Conservation (phyloP, 2,329 filamentous ascomycete species). For the Hypoxylon sp. region DNA sequence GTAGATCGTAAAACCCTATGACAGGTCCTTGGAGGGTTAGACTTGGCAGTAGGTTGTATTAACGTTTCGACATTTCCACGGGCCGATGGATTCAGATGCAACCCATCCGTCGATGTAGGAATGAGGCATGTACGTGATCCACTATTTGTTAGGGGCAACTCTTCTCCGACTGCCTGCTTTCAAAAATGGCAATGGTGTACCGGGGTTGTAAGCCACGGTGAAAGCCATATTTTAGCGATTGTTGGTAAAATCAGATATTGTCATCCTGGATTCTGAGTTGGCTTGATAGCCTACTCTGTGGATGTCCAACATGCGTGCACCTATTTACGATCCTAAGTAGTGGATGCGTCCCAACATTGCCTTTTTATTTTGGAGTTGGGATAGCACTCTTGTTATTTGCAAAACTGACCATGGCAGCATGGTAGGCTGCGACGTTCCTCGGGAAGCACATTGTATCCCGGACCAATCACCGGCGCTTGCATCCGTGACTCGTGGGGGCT, state of each 20-base stretch:
- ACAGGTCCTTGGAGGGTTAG: slow-evolving; percentile 19
- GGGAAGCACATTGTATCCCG: slow-evolving; percentile 33
- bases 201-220: slow-evolving; percentile 10
- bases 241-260: slow-evolving; percentile 17
- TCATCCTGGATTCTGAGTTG: slow-evolving; percentile 14
- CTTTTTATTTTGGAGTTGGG: slow-evolving; percentile 23
- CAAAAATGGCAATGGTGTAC: slow-evolving; percentile 7
- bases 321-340: slow-evolving; percentile 1
- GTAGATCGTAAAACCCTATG: slow-evolving; percentile 20
- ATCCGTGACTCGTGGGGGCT: slow-evolving; percentile 38
- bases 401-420: slow-evolving; percentile 24
- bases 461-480: slow-evolving; percentile 36
- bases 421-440: slow-evolving; percentile 40
- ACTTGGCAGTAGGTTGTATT: slow-evolving; percentile 37
- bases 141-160: slow-evolving; percentile 18
- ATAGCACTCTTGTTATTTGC: slow-evolving; percentile 21
- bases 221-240: slow-evolving; percentile 16
- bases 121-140: slow-evolving; percentile 17
- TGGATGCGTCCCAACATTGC: slow-evolving; percentile 12
- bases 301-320: slow-evolving; percentile 14
- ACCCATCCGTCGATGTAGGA: slow-evolving; percentile 34
- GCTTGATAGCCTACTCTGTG: slow-evolving; percentile 9
- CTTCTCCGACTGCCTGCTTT: slow-evolving; percentile 18
- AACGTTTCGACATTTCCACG: slow-evolving; percentile 39
- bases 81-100: slow-evolving; percentile 42